Base-by-base conservation (phyloP, 179 eudicot genomes). In the Vitellaria paradoxa region DNA sequence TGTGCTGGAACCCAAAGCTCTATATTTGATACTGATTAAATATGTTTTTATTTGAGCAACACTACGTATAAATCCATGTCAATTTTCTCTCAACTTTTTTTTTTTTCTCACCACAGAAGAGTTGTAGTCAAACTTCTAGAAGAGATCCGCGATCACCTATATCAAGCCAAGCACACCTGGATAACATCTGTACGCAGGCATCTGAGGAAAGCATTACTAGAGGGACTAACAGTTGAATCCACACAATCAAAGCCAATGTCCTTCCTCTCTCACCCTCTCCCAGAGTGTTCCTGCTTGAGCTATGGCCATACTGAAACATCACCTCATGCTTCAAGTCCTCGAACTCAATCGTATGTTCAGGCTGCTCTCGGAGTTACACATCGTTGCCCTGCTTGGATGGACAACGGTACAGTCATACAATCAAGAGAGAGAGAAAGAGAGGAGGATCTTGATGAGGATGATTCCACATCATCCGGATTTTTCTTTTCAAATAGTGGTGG, bases 141-240 rank as follows among this genome's bases (percentile, higher is more conserved):
- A 13, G 91, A 94, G 77, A 89, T 84, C 26, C 86, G 85, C 2
- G 94, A 85, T 81, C 85, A 89, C 76, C 62, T 87, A 63, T 91
- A 89, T 68, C 91, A 89, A 74, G 91, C 92, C 21, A 92, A 94
- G 82, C 91, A 83, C 56, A 94, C 98, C 5, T 94, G 98, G 98
- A 89, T 94, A 57, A 83, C 83, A 42, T 88, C 96, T 26, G 83
- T 92, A 9, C 92, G 98, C 61, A 84, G 79, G 67, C 97, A 92
- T 71, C 80, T 94, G 72, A 85, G 89, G 61, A 82, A 72, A 76
- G 64, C 87, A 37, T 65, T 91, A 72, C 72, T 85, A 0, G 86
- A 91, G 67, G 89, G 93, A 55, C 82, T 90, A 21, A 56, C 78
- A 46, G 79, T 82, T 40, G 89, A 90, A 66, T 80, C 83, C 60